A percentile compares a stretch with the other conserved stretches of the same genome.
phyloP scores from a whole-genome alignment of 768 basidiomycete genomes.

The Tylopilus sp. region DNA sequence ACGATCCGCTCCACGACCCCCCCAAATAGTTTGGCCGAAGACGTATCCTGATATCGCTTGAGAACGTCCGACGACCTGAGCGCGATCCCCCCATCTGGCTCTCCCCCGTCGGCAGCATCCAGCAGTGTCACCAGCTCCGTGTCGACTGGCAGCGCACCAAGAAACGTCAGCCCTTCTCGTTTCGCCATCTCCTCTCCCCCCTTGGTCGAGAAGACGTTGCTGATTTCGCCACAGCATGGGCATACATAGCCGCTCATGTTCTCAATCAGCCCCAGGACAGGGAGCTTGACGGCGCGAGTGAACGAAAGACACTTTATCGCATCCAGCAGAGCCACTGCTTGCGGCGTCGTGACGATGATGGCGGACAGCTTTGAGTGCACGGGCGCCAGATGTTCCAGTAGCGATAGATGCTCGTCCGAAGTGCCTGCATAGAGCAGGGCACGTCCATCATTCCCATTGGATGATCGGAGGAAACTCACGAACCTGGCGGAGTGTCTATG shows the following conservation, averaged over 20 bases:
- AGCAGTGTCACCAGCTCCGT: constrained; percentile 83
- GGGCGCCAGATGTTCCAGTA: constrained; percentile 90
- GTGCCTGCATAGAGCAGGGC: constrained; percentile 67
- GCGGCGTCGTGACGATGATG: constrained; percentile 94
- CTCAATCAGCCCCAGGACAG: constrained; percentile 89
- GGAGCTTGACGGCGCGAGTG: constrained; percentile 81
- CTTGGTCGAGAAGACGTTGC: constrained; percentile 91
- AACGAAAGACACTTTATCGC: constrained; percentile 96
- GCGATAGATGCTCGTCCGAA: constrained; percentile 96
- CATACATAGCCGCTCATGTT: constrained; percentile 99
- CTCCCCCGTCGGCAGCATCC: constrained; percentile 53
- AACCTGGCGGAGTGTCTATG: constrained; percentile 96
- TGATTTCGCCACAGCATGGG: constrained; percentile 94
- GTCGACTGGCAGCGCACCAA: constrained; percentile 92
- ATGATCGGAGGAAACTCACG: constrained; percentile 21
- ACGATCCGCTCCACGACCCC: constrained; percentile 49
- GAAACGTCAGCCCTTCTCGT: constrained; percentile 66
- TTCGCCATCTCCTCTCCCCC: constrained; percentile 88
- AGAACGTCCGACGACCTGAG: constrained; percentile 49
- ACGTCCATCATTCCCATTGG: constrained; percentile 5
- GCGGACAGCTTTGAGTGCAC: constrained; percentile 74
- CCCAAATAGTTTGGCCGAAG: constrained; percentile 66
- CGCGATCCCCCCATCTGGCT: constrained; percentile 21
- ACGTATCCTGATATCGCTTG: constrained; percentile 60
- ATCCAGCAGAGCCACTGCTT: constrained; percentile 93